Conservation (phyloP, 345 rosid genomes). For the Euclidium syriacum region DNA sequence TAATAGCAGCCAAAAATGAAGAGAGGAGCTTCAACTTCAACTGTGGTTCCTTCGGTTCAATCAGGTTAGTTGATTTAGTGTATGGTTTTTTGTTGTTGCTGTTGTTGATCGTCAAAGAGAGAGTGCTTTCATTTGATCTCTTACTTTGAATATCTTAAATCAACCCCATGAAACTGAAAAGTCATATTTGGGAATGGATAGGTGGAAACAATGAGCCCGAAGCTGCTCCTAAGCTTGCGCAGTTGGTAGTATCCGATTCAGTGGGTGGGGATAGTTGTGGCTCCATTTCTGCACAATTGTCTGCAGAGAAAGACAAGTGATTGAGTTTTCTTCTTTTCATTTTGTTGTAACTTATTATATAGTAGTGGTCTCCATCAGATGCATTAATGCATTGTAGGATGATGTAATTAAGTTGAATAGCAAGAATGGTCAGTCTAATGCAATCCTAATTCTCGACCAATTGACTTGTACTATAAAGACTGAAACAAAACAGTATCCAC, state of each 20-base stretch:
- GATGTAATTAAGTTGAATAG: not conserved
- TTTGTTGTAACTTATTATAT: slow-evolving; percentile 8
- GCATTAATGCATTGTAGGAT: not conserved
- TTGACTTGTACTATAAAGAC: too few species aligned
- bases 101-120: not conserved
- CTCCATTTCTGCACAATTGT: slow-evolving; percentile 32
- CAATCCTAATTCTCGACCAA: too few species aligned
- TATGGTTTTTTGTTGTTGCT: too few species aligned
- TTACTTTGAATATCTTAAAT: not conserved
- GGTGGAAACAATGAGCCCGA: slow-evolving; percentile 52
- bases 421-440: not conserved
- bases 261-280: slow-evolving; percentile 28
- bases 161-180: slow-evolving; percentile 7
- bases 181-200: slow-evolving; percentile 3
- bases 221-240: slow-evolving; percentile 20
- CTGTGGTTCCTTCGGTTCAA: slow-evolving; percentile 32
- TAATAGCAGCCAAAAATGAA: slow-evolving; percentile 61
- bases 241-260: slow-evolving; percentile 18
- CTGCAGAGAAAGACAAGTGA: slow-evolving; percentile 31
- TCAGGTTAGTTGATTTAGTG: too few species aligned
- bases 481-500: not conserved
- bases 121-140: not conserved
- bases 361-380: not conserved
- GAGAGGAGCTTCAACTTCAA: slow-evolving; percentile 52
- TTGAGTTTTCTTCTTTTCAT: not conserved